Base-by-base conservation (phyloP, 2,329 filamentous ascomycete genomes). In the Pleomassaria siparia region DNA sequence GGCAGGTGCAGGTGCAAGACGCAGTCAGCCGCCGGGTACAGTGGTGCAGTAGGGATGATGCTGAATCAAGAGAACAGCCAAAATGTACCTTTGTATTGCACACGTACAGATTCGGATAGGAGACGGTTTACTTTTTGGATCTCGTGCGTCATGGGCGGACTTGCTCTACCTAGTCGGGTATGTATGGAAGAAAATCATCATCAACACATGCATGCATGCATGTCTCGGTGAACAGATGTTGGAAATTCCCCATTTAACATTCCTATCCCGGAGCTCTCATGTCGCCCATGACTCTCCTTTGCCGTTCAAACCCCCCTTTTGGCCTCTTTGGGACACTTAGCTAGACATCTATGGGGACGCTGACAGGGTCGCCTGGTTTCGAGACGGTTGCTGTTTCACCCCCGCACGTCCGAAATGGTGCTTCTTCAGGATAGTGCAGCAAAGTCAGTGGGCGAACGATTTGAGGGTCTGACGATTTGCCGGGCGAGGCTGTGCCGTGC, bases 21-120 rank as follows among this genome's bases (percentile, higher is more conserved):
- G 54, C 56, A 56, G 54, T 54, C 43, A 59, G 50, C 52, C 46
- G 53, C n/a, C n/a, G n/a, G n/a, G 42, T 41, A 45, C 18, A 35
- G 29, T 28, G n/a, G n/a, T n/a, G n/a, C n/a, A n/a, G 21, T 43
- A 50, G 33, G 47, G 46, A 43, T 53, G 33, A 49, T 46, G 49
- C 50, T 50, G 43, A 39, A 21, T n/a, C n/a, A 36, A 32, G 44
- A 40, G 46, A 39, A 20, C 21, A 37, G n/a, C n/a, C n/a, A n/a
- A n/a, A n/a, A n/a, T n/a, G n/a, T n/a, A n/a, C n/a, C n/a, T n/a
- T n/a, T n/a, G n/a, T n/a, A n/a, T n/a, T n/a, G n/a, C n/a, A n/a
- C n/a, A n/a, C n/a, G n/a, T n/a, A n/a, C n/a, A n/a, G n/a, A n/a
- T n/a, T n/a, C n/a, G n/a, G n/a, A n/a, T n/a, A n/a, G n/a, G n/a